Base-by-base conservation (phyloP, 2,329 filamentous ascomycete species). In the Neonectria hederae region DNA sequence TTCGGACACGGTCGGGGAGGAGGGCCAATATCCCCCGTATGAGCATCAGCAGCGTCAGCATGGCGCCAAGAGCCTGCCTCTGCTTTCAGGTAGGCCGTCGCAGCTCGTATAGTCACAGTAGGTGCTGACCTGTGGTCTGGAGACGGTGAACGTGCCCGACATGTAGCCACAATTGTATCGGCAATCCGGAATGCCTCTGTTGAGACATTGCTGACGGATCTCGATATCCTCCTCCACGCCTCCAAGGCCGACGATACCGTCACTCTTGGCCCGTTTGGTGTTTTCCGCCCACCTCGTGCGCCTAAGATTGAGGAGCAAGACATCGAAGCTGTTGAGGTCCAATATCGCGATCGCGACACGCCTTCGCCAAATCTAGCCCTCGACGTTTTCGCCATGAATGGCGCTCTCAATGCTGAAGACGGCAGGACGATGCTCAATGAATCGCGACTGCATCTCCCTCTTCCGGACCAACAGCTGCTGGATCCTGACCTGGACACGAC, bases 1-100 rank as follows among this genome's bases (percentile, higher is more conserved):
- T 32, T 32, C 52, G 43, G 58, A 61, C 54, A 55, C 38, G 22
- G 43, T 61, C 24, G 58, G 52, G n/a, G 52, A 51, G 14, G 58
- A 55, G 1, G 58, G 35, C 10, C 24, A 55, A 10, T 48, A 49
- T 40, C 58, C 24, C 26, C 58, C 49, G 21, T 48, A 61, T n/a
- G 58, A 61, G 58, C 48, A 49, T 32, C 58, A 61, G 21, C 43
- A 54, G 22, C 43, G 58, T 9, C 58, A 61, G 32, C 58, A 61
- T 43, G 58, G 58, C 4, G 58, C 58, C 13, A 61, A 54, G 19
- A 53, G 48, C 26, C 43, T 45, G 28, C 58, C 43, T 2, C 30
- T 61, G 6, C 11, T 61, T 2, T 61, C 58, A 35, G 43, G 58
- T 60, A 14, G 5, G 58, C 17, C 19, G 7, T 14, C 6, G 7